phyloP scores from a whole-genome alignment of 179 eudicot genomes.

The Silene coronaria region DNA sequence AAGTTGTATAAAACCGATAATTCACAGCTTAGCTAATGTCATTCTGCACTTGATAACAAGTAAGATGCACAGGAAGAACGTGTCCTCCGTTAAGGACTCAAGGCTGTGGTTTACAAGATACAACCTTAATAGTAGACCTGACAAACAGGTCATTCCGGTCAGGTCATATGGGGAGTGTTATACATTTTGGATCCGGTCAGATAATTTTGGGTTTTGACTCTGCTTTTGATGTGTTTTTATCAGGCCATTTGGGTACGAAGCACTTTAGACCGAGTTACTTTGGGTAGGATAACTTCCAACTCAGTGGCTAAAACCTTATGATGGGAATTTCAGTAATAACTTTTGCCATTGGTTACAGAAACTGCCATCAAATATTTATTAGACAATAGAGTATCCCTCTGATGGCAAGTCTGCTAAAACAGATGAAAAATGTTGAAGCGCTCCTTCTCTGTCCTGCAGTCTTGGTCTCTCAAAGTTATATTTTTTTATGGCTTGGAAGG shows the following conservation, averaged over 20 bases:
- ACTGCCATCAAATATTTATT: no score
- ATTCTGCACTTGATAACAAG: not conserved
- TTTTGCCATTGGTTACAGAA: no score
- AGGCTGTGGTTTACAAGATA: not conserved
- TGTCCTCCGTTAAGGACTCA: not conserved
- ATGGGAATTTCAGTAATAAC: no score
- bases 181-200: not conserved
- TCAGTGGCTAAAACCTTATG: not conserved
- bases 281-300: not conserved
- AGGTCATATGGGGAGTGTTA: not conserved
- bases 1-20: not conserved
- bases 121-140: not conserved
- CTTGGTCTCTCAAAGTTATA: not conserved
- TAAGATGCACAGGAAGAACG: not conserved
- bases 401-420: not conserved
- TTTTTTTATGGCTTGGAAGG: not conserved
- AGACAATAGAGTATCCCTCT: not conserved
- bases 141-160: not conserved
- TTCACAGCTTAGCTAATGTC: not conserved
- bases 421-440: not conserved
- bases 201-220: no score
- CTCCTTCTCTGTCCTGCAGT: not conserved
- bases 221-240: no score
- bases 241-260: not conserved
- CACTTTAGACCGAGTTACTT: not conserved